Conservation (phyloP, 116 monocot genomes). For the Iris pallida region DNA sequence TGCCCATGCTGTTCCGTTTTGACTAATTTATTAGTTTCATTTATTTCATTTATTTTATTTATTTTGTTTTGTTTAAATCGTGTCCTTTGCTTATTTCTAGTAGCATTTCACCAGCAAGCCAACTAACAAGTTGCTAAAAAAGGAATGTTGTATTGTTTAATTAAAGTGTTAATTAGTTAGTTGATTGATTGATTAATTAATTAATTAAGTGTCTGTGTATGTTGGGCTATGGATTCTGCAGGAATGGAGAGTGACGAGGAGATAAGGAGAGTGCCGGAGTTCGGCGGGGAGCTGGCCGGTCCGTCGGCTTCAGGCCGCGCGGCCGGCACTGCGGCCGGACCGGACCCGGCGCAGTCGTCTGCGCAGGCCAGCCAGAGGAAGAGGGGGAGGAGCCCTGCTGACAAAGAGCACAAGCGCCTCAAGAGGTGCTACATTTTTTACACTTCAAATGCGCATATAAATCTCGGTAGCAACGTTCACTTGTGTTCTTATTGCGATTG, state of each 20-base stretch:
- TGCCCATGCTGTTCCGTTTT: no score
- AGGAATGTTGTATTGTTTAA: no score
- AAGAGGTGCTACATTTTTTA: conserved; percentile 44
- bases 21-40: no score
- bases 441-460: no score
- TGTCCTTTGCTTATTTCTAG: no score
- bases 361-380: conserved; percentile 42
- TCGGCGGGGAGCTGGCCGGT: conserved; percentile 44
- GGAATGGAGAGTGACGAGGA: conserved; percentile 80
- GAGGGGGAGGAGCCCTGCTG: conserved; percentile 59
- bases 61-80: no score
- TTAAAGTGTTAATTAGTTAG: no score
- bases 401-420: conserved; percentile 83
- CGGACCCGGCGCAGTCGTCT: conserved; percentile 24
- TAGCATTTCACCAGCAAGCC: no score
- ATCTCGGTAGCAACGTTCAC: not conserved
- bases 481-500: not conserved
- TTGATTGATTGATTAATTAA: no score
- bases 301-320: conserved; percentile 43
- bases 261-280: conserved; percentile 67
- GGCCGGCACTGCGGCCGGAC: conserved; percentile 21
- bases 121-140: no score
- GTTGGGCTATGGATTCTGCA: conserved; percentile 1
- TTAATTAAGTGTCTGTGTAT: no score
- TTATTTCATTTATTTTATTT: no score